Evolutionary conservation across 345 rosid species (phyloP), one percentile per base, ranked within the genome.

Genomic region (Gossypium longicalyx): DNA sequence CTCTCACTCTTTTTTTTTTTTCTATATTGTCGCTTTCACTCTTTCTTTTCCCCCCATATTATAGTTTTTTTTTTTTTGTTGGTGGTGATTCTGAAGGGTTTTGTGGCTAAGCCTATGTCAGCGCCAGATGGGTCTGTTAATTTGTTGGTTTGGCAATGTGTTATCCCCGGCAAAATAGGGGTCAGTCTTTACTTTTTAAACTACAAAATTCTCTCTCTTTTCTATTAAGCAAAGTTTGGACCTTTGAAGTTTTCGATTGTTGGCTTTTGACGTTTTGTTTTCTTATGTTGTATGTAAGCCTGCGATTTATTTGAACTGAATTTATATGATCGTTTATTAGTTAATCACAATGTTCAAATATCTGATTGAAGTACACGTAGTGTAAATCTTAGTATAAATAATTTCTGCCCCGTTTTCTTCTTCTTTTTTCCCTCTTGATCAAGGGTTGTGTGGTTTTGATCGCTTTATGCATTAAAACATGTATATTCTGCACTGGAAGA

Each of bases 131-230:
- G 89, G 17, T 57, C 87, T 9, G 79, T 82, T 48, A 81, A 86
- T 86, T 67, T 86, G 87, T 82, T 86, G 89, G 70, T 74, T 38
- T 86, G 89, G 89, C 82, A 84, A 68, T 86, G 89, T 56, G 72
- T 76, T 29, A 86, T 86, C 16, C 89, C 89, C 73, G 87, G 87
- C 20, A 86, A 84, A 77, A 15, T 79, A 12, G 86, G 86, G 76
- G 89, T 86, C 68, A 82, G 87, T 80, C 3, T 72, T 23, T 53
- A 25, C 60, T 38, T 19, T 41, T 27, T 62, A 9, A 9, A 15
- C 29, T 9, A 13, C 10, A 13, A 61, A 61, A 3, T 1, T 1
- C 12, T 25, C 15, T 12, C 49, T 59, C 38, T 48, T 15, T 60
- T 9, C 38, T 27, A n/a, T 13, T 17, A 48, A 69, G 5, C 23